Conservation (phyloP, 129 eudicot genomes). For the Chrysanthemum lavandulifolium region DNA sequence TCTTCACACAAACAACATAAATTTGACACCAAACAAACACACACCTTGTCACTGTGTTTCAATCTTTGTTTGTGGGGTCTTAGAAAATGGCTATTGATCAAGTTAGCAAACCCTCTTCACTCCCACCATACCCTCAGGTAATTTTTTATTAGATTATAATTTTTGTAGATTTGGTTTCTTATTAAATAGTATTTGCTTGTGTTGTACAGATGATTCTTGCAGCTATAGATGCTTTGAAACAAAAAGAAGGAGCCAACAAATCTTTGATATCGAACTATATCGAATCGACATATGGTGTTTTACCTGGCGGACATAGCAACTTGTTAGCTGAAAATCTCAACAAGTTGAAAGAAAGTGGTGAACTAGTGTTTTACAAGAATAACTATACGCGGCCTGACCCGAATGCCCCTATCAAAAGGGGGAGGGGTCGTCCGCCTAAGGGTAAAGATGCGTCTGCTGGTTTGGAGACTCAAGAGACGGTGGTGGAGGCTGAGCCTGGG, state of each 20-base stretch:
- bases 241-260: constrained; percentile 53
- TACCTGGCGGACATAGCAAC: constrained; percentile 48
- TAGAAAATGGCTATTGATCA: constrained; percentile 51
- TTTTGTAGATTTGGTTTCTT: background rate
- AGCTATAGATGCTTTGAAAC: constrained; percentile 59
- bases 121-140: constrained; percentile 63
- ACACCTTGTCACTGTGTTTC: constrained; percentile 7
- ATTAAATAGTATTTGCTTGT: background rate
- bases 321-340: constrained; percentile 41
- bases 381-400: constrained; percentile 56
- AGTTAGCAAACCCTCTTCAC: constrained; percentile 39
- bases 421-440: constrained; percentile 92
- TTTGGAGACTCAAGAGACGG: background rate
- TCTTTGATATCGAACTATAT: constrained; percentile 61
- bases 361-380: constrained; percentile 53
- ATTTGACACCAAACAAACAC: too few relatives aligned
- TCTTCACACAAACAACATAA: background rate
- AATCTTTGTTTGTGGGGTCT: background rate
- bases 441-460: constrained; percentile 37
- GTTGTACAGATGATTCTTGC: constrained; percentile 62
- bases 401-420: constrained; percentile 41
- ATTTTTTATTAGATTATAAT: background rate
- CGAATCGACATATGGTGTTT: constrained; percentile 53
- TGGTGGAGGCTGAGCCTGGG: constrained; percentile 7
- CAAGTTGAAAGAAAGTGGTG: constrained; percentile 52